Evolutionary conservation across 192 early-diverging fungal genomes (phyloP), one percentile per base, ranked within the genome.

Genomic region (Coemansia sp.): DNA sequence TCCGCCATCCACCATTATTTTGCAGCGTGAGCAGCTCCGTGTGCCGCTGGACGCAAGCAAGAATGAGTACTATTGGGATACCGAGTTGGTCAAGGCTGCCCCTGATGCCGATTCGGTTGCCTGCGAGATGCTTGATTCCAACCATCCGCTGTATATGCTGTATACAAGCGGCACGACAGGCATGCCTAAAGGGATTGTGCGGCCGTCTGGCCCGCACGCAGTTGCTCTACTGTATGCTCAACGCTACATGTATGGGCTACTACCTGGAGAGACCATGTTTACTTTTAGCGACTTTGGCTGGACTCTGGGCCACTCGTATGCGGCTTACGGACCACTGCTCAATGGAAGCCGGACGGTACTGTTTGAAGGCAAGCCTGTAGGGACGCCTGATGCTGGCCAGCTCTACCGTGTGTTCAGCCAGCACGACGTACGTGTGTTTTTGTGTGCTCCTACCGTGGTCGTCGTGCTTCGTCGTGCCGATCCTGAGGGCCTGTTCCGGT

Each of bases 291-390:
- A 95, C 63, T 86, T 92, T 57, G 91, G 91, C 36, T 94, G 91
- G 93, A 86, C 87, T 13, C 87, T 92, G 8, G 91, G 93, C 42
- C 89, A 92, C 61, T 86, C 83, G 8, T 93, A 88, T 56, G 86
- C 90, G 20, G 83, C 87, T 11, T 93, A 93, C 52, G 91, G 84
- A 0, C 93, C 91, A 20, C 69, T 95, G 46, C 53, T 92, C 11
- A 72, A 80, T 26, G 91, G 93, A 18, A 82, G 82, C 49, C 88
- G 86, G 3, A 90, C 88, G 9, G 78, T 95, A 0, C 59, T 93
- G 14, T 94, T 87, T 56, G 93, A 95, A 55, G 91, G 91, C 33
- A 93, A 92, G 66, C 93, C 93, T 11, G 80, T 88, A 3, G 84
- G 82, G 5, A 87, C 87, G 11, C 90, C 90, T 0, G 89, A 91